A percentile compares a stretch with the other conserved stretches of the same genome.
Conservation (phyloP, 2,329 filamentous ascomycete genomes). For the Cladophialophora bantiana region DNA sequence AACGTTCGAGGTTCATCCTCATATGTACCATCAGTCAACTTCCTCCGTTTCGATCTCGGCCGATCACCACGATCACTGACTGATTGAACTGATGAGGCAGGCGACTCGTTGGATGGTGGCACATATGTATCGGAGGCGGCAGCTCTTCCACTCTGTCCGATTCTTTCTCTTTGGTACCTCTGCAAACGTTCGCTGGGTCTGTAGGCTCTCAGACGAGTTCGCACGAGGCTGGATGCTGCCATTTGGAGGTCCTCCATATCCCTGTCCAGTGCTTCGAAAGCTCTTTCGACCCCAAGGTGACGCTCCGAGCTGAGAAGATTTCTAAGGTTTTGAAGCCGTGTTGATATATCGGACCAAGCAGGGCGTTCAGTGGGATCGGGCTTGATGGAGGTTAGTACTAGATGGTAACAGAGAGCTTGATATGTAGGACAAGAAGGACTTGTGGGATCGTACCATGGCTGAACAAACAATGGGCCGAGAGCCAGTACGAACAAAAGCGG, state of each 20-base stretch:
- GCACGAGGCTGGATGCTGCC: slow-evolving; percentile 40
- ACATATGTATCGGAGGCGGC: slow-evolving; percentile 25
- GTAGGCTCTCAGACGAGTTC: slow-evolving; percentile 39
- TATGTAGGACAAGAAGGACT: slow-evolving; percentile 34
- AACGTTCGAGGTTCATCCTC: slow-evolving; percentile 62
- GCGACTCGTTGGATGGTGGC: slow-evolving; percentile 20
- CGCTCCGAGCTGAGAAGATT: slow-evolving; percentile 49
- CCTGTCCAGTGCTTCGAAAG: slow-evolving; percentile 50
- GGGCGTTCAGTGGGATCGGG: slow-evolving; percentile 43
- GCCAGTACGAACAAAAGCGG: background rate
- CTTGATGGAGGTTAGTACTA: slow-evolving; percentile 40
- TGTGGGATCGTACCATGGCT: slow-evolving; percentile 39
- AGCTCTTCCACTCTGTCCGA: slow-evolving; percentile 33
- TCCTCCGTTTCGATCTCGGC: slow-evolving; percentile 69
- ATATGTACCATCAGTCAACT: slow-evolving; percentile 69
- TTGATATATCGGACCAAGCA: slow-evolving; percentile 39
- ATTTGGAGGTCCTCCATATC: slow-evolving; percentile 46
- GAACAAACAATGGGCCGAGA: slow-evolving; percentile 18
- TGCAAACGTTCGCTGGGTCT: slow-evolving; percentile 42
- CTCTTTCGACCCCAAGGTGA: slow-evolving; percentile 45
- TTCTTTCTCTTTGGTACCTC: slow-evolving; percentile 36
- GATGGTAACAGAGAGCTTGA: slow-evolving; percentile 13
- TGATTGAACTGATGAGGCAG: slow-evolving; percentile 18
- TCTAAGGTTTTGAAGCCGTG: slow-evolving; percentile 49
- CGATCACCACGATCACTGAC: slow-evolving; percentile 48